A percentile compares a stretch with the other conserved stretches of the same genome.
phyloP scores from a whole-genome alignment of 192 early-diverging fungal genomes.

The Gonapodya prolifera region DNA sequence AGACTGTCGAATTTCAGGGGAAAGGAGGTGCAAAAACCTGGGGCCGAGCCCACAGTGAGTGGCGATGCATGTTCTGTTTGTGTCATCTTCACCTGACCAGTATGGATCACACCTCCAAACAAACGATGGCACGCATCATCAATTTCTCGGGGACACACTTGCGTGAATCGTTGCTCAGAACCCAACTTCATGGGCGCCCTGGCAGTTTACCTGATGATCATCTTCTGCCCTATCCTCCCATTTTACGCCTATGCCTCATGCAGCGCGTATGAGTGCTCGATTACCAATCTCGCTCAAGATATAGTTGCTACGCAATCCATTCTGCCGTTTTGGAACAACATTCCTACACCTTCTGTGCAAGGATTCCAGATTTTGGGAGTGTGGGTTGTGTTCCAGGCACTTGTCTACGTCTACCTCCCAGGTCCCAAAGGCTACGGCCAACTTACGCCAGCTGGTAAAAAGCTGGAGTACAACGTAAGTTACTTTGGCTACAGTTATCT shows the following conservation, averaged over 20 bases:
- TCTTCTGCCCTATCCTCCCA: slow-evolving; percentile 48
- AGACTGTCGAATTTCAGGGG: background rate
- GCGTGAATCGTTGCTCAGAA: background rate
- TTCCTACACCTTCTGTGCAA: slow-evolving; percentile 27
- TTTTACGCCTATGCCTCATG: slow-evolving; percentile 57
- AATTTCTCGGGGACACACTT: no score
- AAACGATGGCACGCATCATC: no score
- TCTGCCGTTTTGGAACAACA: slow-evolving; percentile 17
- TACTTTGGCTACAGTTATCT: background rate
- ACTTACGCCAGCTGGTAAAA: slow-evolving; percentile 59
- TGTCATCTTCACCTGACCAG: background rate
- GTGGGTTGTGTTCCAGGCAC: slow-evolving; percentile 60
- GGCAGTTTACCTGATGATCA: slow-evolving; percentile 30
- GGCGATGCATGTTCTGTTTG: background rate
- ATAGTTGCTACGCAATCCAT: slow-evolving; percentile 21
- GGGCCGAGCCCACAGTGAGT: background rate
- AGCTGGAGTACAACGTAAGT: slow-evolving; percentile 57
- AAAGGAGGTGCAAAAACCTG: background rate
- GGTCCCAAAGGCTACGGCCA: slow-evolving; percentile 62
- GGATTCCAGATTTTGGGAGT: slow-evolving; percentile 40
- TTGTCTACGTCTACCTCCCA: slow-evolving; percentile 51
- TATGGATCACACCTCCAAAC: background rate
- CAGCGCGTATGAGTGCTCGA: slow-evolving; percentile 47
- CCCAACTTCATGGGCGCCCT: background rate
- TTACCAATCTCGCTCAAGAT: slow-evolving; percentile 35